A percentile compares a stretch with the other conserved stretches of the same genome.
phyloP scores from a whole-genome alignment of 306 rosid genomes.

The Quercus robur region DNA sequence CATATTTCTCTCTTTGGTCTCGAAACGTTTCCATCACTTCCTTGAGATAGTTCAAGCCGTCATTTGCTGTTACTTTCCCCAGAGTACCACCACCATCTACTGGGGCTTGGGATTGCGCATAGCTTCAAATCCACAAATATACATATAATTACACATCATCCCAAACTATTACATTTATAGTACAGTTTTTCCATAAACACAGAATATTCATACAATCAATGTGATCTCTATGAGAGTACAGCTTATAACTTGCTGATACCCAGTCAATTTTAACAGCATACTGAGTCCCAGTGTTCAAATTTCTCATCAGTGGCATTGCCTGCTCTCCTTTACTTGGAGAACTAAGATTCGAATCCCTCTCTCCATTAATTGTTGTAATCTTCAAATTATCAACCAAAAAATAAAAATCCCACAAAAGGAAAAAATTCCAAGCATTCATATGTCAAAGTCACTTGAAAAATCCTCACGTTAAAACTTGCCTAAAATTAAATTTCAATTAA shows the following conservation, averaged over 20 bases:
- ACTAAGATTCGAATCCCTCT: no score
- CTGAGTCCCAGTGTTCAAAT: no score
- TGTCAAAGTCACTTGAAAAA: neutral
- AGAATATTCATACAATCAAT: slow-evolving; percentile 1
- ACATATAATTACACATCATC: neutral
- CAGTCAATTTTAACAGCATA: neutral
- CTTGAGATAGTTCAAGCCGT: slow-evolving; percentile 73
- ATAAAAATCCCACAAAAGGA: neutral
- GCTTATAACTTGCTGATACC: neutral
- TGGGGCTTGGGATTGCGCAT: slow-evolving; percentile 55
- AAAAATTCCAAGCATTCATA: neutral
- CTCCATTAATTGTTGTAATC: neutral
- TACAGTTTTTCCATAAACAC: slow-evolving; percentile 13
- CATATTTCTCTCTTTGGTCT: slow-evolving; percentile 77
- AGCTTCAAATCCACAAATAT: slow-evolving; percentile 39
- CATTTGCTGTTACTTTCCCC: slow-evolving; percentile 69
- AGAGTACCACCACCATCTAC: slow-evolving; percentile 47
- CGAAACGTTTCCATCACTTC: slow-evolving; percentile 83
- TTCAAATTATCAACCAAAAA: neutral
- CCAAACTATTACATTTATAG: neutral
- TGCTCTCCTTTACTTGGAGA: no score
- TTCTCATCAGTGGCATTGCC: no score
- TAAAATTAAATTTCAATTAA: no score
- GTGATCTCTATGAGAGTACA: neutral
- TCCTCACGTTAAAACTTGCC: neutral